Evolutionary conservation across 1,284 basidiomycete species (phyloP).

Genomic region (Leccinum holopus): DNA sequence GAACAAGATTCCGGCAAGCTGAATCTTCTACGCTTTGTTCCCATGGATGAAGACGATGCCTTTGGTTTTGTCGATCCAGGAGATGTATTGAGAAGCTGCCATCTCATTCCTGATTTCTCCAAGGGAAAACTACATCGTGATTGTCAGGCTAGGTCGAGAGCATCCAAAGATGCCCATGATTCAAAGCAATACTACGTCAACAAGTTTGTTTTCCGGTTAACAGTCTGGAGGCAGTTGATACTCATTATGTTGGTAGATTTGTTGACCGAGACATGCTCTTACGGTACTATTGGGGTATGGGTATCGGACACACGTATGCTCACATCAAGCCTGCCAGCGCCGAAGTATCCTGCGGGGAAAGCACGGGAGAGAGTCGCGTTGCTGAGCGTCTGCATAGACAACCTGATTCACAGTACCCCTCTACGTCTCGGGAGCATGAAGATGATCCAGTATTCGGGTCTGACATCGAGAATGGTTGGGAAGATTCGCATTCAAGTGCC

Average conservation of each 20-base stretch:
- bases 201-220: neutral
- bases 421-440: neutral
- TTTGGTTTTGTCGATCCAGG: neutral
- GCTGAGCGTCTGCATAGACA: neutral
- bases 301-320: neutral
- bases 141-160: neutral
- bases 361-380: neutral
- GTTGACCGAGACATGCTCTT: neutral
- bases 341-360: neutral
- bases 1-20: neutral
- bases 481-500: neutral
- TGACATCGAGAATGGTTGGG: neutral
- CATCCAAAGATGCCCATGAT: neutral
- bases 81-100: neutral
- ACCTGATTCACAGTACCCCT: neutral
- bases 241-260: neutral
- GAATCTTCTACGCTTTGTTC: neutral
- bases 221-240: neutral
- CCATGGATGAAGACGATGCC: neutral
- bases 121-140: neutral
- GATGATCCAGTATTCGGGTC: neutral
- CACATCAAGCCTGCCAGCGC: neutral
- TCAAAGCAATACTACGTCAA: neutral
- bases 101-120: neutral
- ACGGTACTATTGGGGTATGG: neutral